These are phyloP conservation scores for Raphanus raphanistrum DNA, from an alignment of 345 rosid genomes.

Conservation along the genomic window DNA sequence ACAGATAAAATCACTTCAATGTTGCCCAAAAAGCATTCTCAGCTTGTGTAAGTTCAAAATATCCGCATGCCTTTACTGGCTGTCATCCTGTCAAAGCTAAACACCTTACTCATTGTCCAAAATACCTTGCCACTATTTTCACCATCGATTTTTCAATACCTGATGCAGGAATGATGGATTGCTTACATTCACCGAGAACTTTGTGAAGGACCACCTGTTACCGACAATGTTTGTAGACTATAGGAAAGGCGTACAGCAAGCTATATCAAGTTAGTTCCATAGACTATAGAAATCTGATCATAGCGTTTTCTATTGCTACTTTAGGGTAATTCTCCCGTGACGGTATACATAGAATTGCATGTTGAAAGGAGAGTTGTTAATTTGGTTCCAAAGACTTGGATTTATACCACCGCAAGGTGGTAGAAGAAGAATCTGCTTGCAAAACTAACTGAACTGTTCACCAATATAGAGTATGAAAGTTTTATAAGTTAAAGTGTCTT, in stretches of 20 bases:
- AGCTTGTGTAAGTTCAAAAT: constrained; percentile 72
- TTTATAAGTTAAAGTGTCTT: constrained; percentile 14
- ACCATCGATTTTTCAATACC: not conserved
- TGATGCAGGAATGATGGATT: constrained; percentile 90
- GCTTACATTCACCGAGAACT: constrained; percentile 90
- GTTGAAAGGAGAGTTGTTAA: constrained; percentile 19
- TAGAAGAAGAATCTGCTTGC: constrained; percentile 15
- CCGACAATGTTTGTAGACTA: constrained; percentile 98
- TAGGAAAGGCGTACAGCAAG: constrained; percentile 96
- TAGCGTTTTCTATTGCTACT: constrained; percentile 19
- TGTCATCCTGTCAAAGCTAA: constrained; percentile 22
- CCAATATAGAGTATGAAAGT: constrained; percentile 8
- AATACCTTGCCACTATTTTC: constrained; percentile 11
- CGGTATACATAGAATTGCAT: constrained; percentile 17
- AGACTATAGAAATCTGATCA: constrained; percentile 26
- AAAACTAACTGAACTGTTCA: constrained; percentile 13
- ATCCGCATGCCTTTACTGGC: not conserved
- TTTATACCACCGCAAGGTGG: constrained; percentile 9
- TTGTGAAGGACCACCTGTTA: constrained; percentile 92
- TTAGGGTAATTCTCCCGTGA: constrained; percentile 12
- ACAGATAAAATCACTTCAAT: constrained; percentile 84
- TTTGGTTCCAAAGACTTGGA: constrained; percentile 8
- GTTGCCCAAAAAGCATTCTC: constrained; percentile 84
- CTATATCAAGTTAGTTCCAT: constrained; percentile 88
- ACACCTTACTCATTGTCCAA: constrained; percentile 11